These are phyloP conservation scores for Penicillium salamii DNA, from an alignment of 495 filamentous ascomycete species.

Conservation along the genomic window DNA sequence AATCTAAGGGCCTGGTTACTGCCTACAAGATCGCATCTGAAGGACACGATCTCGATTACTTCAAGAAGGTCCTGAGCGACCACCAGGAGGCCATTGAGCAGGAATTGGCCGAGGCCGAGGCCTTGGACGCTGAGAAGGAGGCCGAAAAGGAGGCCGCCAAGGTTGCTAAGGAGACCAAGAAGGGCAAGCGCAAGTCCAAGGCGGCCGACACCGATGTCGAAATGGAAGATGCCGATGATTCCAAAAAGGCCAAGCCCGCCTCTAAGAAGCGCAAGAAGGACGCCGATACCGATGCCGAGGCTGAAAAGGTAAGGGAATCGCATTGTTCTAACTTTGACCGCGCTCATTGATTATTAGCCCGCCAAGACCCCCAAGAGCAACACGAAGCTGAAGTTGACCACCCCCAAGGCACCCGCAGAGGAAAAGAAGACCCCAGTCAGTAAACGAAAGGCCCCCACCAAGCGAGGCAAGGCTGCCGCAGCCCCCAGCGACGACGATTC, in stretches of 20 bases:
- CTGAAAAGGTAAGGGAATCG: conserved; percentile 56
- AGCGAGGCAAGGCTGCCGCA: conserved; percentile 41
- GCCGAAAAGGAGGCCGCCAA: conserved; percentile 58
- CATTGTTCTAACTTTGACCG: not conserved
- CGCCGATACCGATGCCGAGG: conserved; percentile 62
- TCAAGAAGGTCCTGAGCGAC: conserved; percentile 67
- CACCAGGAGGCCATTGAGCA: conserved; percentile 58
- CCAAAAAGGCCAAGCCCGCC: conserved; percentile 48
- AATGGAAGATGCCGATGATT: conserved; percentile 65
- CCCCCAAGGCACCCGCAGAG: conserved; percentile 48
- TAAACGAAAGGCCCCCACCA: conserved; percentile 51
- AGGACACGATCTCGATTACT: conserved; percentile 66
- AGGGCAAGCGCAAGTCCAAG: conserved; percentile 63
- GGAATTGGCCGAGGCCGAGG: conserved; percentile 59
- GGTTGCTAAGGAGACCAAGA: conserved; percentile 56
- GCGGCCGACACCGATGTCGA: conserved; percentile 66
- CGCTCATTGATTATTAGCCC: conserved; percentile 26
- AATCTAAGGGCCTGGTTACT: conserved; percentile 67
- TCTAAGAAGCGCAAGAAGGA: conserved; percentile 70
- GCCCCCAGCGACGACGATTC: conserved; percentile 45
- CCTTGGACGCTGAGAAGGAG: conserved; percentile 56
- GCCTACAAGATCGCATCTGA: conserved; percentile 74
- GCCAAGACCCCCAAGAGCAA: conserved; percentile 60
- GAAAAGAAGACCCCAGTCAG: conserved; percentile 52
- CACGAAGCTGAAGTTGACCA: conserved; percentile 53